phyloP scores from a whole-genome alignment of 768 basidiomycete genomes.

The Melanogaster broomeanus region DNA sequence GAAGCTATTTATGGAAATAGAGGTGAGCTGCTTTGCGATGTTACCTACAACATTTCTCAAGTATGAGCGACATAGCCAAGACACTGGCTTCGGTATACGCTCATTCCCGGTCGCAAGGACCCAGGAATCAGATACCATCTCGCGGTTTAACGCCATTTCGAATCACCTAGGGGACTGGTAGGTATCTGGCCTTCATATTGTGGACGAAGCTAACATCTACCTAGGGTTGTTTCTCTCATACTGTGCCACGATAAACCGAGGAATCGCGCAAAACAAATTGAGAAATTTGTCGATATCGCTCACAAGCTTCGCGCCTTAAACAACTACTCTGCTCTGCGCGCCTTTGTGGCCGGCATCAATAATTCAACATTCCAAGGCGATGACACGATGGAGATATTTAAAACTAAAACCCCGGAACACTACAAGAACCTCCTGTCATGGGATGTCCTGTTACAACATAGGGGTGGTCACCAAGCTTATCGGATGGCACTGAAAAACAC shows the following conservation, averaged over 20 bases:
- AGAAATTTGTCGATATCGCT: constrained; percentile 87
- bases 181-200: constrained; percentile 15
- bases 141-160: constrained; percentile 70
- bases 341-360: constrained; percentile 93
- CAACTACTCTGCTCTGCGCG: constrained; percentile 92
- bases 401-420: constrained; percentile 60
- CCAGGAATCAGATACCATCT: constrained; percentile 68
- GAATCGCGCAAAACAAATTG: constrained; percentile 77
- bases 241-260: constrained; percentile 82
- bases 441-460: constrained; percentile 81
- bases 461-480: constrained; percentile 87
- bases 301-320: constrained; percentile 77
- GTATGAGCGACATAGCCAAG: constrained; percentile 57
- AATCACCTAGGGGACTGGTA: constrained; percentile 87
- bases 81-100: constrained; percentile 83
- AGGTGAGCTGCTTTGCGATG: constrained; percentile 48
- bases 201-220: constrained; percentile 2
- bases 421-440: constrained; percentile 81
- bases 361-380: constrained; percentile 78
- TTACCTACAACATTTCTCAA: neutral
- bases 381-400: constrained; percentile 75
- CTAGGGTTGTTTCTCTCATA: constrained; percentile 89
- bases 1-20: constrained; percentile 69
- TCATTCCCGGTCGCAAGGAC: constrained; percentile 66
- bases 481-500: constrained; percentile 85